Evolutionary conservation across 305 asterid species (phyloP).

Genomic region (Rubia tinctorum): DNA sequence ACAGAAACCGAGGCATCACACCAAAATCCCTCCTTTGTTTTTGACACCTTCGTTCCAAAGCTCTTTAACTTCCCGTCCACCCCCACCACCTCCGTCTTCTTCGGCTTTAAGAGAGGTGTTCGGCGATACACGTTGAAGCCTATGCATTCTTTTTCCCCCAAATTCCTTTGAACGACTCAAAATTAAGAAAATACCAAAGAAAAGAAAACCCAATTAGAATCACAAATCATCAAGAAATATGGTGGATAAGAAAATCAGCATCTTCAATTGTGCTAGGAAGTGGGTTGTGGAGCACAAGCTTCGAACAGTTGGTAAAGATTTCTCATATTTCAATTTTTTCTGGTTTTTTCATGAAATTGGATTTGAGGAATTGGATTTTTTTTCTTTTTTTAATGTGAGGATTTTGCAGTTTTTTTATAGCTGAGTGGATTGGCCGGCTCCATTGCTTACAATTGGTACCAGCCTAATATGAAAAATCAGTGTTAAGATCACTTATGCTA

Average conservation of each 20-base stretch:
- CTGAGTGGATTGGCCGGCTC: constrained; percentile 85
- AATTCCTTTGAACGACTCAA: background rate
- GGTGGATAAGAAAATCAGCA: constrained; percentile 52
- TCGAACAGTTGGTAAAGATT: constrained; percentile 63
- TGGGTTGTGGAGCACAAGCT: constrained; percentile 93
- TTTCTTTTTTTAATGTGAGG: background rate
- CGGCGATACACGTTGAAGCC: background rate
- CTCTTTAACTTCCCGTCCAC: too few relatives aligned
- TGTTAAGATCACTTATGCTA: constrained; percentile 88
- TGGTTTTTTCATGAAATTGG: background rate
- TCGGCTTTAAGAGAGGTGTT: background rate
- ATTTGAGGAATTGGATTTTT: background rate
- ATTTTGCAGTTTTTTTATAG: constrained; percentile 68
- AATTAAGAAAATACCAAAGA: background rate
- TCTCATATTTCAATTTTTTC: background rate
- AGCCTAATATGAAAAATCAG: constrained; percentile 87
- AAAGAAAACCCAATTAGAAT: background rate
- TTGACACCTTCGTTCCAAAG: too few relatives aligned
- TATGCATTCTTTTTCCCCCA: background rate
- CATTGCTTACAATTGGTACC: constrained; percentile 94
- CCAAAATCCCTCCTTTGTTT: too few relatives aligned
- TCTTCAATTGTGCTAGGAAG: constrained; percentile 52
- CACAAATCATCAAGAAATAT: constrained; percentile 21
- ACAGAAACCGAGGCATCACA: too few relatives aligned
- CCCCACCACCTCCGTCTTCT: too few relatives aligned